A percentile compares a stretch with the other conserved stretches of the same genome.
These are phyloP conservation scores for Hansenula lynferdii DNA, from an alignment of 1,139 yeast genomes.

Conservation along the genomic window DNA sequence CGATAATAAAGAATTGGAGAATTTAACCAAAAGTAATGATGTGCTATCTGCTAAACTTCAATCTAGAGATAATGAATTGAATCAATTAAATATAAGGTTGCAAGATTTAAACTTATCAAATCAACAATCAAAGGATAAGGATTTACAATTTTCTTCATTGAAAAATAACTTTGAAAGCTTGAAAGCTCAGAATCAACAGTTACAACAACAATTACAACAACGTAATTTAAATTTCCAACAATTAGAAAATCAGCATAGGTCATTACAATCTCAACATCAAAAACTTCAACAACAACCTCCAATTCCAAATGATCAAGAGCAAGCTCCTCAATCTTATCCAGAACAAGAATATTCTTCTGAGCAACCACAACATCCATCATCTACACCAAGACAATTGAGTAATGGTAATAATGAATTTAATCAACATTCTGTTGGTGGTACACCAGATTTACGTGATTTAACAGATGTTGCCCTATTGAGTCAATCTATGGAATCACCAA, in stretches of 20 bases:
- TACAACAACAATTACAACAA: conserved; percentile 8
- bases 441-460: conserved; percentile 37
- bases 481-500: conserved; percentile 17
- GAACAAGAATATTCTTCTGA: conserved; percentile 5
- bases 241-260: conserved; percentile 3
- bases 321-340: conserved; percentile 12
- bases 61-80: conserved; percentile 6
- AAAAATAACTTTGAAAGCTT: conserved; percentile 6
- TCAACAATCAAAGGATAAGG: conserved; percentile 6
- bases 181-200: conserved; percentile 8
- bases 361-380: conserved; percentile 5
- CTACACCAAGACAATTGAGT: background rate
- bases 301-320: conserved; percentile 2
- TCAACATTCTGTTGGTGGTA: conserved; percentile 16
- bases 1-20: background rate
- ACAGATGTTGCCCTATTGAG: conserved; percentile 40
- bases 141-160: background rate
- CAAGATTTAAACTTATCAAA: conserved; percentile 1
- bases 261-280: conserved; percentile 9
- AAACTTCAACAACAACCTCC: conserved; percentile 10
- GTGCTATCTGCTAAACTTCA: conserved; percentile 6
- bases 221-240: conserved; percentile 5
- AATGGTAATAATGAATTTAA: conserved; percentile 1
- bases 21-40: conserved; percentile 18
- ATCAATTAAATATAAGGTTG: conserved; percentile 1